Evolutionary conservation across 208 protist species (phyloP).

Genomic region (Trypanosoma vivax): DNA sequence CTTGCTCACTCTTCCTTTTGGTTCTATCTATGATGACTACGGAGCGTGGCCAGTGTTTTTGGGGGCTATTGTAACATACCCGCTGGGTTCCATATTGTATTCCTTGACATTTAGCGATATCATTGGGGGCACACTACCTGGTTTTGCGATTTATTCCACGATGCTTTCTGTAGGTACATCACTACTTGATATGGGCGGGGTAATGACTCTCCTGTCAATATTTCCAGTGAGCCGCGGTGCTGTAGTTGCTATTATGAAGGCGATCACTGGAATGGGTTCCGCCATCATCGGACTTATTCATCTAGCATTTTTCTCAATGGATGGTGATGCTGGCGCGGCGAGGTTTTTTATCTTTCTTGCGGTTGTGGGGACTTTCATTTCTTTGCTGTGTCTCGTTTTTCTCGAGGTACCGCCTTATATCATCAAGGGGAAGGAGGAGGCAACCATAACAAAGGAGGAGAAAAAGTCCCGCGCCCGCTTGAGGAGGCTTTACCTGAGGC

Average conservation of each 20-base stretch:
- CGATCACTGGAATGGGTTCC: constrained; percentile 80
- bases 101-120: constrained; percentile 51
- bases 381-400: constrained; percentile 43
- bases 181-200: constrained; percentile 61
- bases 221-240: constrained; percentile 75
- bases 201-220: constrained; percentile 75
- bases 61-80: constrained; percentile 36
- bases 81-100: constrained; percentile 43
- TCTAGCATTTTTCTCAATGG: constrained; percentile 53
- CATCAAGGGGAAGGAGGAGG: constrained; percentile 52
- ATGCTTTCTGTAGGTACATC: constrained; percentile 39
- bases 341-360: constrained; percentile 65
- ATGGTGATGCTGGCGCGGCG: constrained; percentile 28
- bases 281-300: constrained; percentile 63
- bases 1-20: constrained; percentile 49
- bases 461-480: constrained; percentile 24
- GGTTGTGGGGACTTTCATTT: constrained; percentile 22
- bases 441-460: constrained; percentile 28
- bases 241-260: constrained; percentile 83
- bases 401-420: constrained; percentile 67
- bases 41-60: constrained; percentile 64
- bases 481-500: constrained; percentile 46
- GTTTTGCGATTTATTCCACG: constrained; percentile 46
- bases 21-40: constrained; percentile 66
- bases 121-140: constrained; percentile 39